These are phyloP conservation scores for Phalaenopsis aphrodite DNA, from an alignment of 106 monocot genomes.

Conservation along the genomic window DNA sequence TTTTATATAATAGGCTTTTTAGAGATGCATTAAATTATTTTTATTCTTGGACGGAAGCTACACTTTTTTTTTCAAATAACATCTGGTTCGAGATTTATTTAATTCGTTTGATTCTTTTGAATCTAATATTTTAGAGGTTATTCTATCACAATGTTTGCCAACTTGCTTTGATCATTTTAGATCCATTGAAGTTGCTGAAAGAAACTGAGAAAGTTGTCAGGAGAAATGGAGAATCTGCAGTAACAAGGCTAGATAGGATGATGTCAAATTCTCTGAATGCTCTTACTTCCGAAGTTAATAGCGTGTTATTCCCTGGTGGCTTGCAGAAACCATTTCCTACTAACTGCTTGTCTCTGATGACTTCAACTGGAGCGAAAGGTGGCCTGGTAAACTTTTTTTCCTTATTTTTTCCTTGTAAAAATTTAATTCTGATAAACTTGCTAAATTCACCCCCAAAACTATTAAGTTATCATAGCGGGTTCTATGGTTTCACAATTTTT, in stretches of 20 bases:
- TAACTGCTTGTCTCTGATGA: constrained; percentile 97
- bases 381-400: constrained; percentile 37
- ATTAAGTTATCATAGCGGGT: neutral
- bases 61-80: neutral
- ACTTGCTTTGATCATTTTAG: constrained; percentile 17
- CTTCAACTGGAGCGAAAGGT: constrained; percentile 92
- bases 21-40: neutral
- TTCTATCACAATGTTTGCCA: neutral
- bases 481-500: neutral
- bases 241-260: constrained; percentile 57
- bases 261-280: constrained; percentile 72
- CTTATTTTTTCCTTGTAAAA: neutral
- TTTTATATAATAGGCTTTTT: neutral
- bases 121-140: neutral
- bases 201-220: constrained; percentile 77
- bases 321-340: constrained; percentile 59
- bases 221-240: constrained; percentile 69
- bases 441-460: neutral
- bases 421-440: neutral
- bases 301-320: constrained; percentile 56
- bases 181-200: constrained; percentile 45
- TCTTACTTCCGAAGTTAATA: constrained; percentile 70
- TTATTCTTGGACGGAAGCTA: neutral
- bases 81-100: neutral
- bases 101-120: neutral